Percentiles rank a stretch among this genome's conserved stretches.
These are phyloP conservation scores for Sporothrix mexicana DNA, from an alignment of 2,329 filamentous ascomycete species.

Conservation along the genomic window DNA sequence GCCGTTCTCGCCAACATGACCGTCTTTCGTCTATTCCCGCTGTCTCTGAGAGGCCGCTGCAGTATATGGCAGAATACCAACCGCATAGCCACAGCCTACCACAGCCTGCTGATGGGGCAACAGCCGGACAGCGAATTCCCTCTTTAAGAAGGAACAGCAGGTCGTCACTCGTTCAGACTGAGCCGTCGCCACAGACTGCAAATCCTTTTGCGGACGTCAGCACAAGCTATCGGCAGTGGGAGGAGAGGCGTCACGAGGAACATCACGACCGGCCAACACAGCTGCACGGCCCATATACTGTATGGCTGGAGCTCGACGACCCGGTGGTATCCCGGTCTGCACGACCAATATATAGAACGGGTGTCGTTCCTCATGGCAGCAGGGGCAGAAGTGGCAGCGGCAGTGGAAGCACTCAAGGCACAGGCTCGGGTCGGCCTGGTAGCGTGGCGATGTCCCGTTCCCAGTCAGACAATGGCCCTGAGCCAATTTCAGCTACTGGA, in stretches of 20 bases:
- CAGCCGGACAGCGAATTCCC: slow-evolving; percentile 38
- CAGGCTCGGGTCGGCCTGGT: slow-evolving; percentile 2
- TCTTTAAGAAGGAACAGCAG: slow-evolving; percentile 37
- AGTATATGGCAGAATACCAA: neutral
- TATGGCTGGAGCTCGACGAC: neutral
- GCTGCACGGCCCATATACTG: slow-evolving; percentile 10
- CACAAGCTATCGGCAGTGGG: slow-evolving; percentile 44
- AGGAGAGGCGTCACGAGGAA: slow-evolving; percentile 35
- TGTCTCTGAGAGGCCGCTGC: too few species aligned
- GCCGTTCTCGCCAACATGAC: neutral
- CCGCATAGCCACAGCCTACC: slow-evolving; percentile 16
- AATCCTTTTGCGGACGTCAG: slow-evolving; percentile 42
- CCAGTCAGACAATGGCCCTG: neutral
- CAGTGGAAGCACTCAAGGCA: neutral
- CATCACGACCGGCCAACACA: neutral
- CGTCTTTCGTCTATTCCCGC: neutral
- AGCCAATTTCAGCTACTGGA: neutral
- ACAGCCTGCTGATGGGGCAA: neutral
- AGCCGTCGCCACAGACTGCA: slow-evolving; percentile 50
- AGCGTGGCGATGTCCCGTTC: slow-evolving; percentile 2
- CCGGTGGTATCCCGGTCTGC: neutral
- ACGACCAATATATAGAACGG: neutral
- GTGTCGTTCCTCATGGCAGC: slow-evolving; percentile 20
- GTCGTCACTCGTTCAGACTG: slow-evolving; percentile 52
- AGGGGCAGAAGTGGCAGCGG: neutral